Evolutionary conservation across 306 rosid genomes (phyloP).

Genomic region (Carpinus fangiana): DNA sequence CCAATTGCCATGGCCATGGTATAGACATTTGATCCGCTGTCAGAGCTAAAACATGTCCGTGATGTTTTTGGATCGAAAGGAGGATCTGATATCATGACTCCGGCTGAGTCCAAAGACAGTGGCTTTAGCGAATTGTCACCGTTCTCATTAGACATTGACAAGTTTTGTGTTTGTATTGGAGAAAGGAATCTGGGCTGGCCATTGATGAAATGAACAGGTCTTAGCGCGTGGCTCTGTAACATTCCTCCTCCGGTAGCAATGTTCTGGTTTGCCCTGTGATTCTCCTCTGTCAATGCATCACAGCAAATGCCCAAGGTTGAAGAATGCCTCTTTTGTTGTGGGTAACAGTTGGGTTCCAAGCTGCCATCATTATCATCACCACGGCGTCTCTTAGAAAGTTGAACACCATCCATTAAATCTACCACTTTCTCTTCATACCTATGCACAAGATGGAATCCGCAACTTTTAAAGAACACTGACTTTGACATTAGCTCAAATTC

Average conservation of each 20-base stretch:
- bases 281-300: constrained; percentile 93
- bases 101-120: neutral
- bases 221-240: constrained; percentile 48
- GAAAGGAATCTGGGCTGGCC: constrained; percentile 23
- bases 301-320: too few relatives aligned
- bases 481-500: too few relatives aligned
- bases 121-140: constrained; percentile 41
- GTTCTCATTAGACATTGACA: neutral
- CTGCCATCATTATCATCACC: too few relatives aligned
- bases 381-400: too few relatives aligned
- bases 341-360: too few relatives aligned
- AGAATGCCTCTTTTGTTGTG: too few relatives aligned
- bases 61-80: neutral
- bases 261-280: constrained; percentile 63
- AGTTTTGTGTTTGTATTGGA: neutral
- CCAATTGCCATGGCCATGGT: constrained; percentile 52
- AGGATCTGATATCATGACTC: neutral
- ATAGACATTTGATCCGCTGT: neutral
- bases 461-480: neutral
- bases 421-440: neutral
- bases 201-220: constrained; percentile 47
- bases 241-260: constrained; percentile 19
- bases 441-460: neutral
- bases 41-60: neutral
- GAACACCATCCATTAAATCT: too few relatives aligned